Percentiles rank a stretch among this genome's conserved stretches.
Conservation (phyloP, 176 grass and related monocot genomes). For the Aegilops longissima region DNA sequence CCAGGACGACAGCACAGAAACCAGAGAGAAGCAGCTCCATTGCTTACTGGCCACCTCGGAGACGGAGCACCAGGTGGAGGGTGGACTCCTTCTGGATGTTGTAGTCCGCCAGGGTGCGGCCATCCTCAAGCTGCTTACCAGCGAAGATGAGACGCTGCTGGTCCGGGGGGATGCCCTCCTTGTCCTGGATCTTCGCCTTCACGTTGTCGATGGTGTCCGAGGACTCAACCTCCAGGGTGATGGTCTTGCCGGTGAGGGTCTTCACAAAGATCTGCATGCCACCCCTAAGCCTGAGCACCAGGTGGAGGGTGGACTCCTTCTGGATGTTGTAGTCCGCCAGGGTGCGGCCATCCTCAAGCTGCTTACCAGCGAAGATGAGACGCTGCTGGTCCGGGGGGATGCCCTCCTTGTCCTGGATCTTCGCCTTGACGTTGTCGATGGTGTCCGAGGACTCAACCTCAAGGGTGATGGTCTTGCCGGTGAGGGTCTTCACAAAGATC, state of each 20-base stretch:
- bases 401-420: constrained; percentile 91
- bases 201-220: constrained; percentile 78
- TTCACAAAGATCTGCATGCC: constrained; percentile 84
- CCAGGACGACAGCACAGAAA: too few species aligned
- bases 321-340: constrained; percentile 74
- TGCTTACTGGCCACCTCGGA: too few species aligned
- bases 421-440: constrained; percentile 69
- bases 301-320: constrained; percentile 55
- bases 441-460: constrained; percentile 72
- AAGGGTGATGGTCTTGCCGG: constrained; percentile 74
- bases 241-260: constrained; percentile 82
- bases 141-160: constrained; percentile 74
- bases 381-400: constrained; percentile 78
- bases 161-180: constrained; percentile 83
- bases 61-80: constrained; percentile 45
- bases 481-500: constrained; percentile 78
- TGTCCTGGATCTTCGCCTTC: constrained; percentile 81
- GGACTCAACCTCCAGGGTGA: constrained; percentile 63
- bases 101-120: constrained; percentile 61
- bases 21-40: background rate
- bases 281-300: constrained; percentile 14
- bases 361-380: constrained; percentile 68
- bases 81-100: constrained; percentile 86
- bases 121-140: constrained; percentile 67
- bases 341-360: constrained; percentile 64